Conservation (phyloP, 1,284 basidiomycete genomes). For the Coniferiporia sulphurascens region DNA sequence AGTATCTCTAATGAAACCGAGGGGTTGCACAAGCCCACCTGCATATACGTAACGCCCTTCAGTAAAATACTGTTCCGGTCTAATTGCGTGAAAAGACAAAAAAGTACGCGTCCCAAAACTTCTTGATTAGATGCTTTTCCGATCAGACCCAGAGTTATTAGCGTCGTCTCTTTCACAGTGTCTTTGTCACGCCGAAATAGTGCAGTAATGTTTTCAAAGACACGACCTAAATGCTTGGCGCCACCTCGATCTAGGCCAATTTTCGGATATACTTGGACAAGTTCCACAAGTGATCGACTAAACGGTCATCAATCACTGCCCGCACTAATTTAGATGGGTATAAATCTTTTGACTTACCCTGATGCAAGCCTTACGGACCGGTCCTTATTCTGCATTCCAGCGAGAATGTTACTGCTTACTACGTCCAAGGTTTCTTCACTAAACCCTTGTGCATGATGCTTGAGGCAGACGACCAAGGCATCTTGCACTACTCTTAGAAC, state of each 20-base stretch:
- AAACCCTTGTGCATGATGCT: slow-evolving; percentile 39
- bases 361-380: slow-evolving; percentile 59
- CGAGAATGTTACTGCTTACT: slow-evolving; percentile 36
- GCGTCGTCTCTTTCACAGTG: slow-evolving; percentile 51
- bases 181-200: slow-evolving; percentile 41
- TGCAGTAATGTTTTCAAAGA: slow-evolving; percentile 46
- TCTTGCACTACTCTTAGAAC: slow-evolving; percentile 44
- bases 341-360: slow-evolving; percentile 45
- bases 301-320: slow-evolving; percentile 5
- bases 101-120: slow-evolving; percentile 56
- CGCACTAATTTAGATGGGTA: neutral
- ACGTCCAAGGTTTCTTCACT: slow-evolving; percentile 34
- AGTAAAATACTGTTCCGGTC: slow-evolving; percentile 63
- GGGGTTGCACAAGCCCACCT: slow-evolving; percentile 40
- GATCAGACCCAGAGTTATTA: slow-evolving; percentile 55
- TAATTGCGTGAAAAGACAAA: slow-evolving; percentile 64
- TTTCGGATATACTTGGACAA: slow-evolving; percentile 39
- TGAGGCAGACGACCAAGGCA: slow-evolving; percentile 41
- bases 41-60: slow-evolving; percentile 63
- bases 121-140: slow-evolving; percentile 54
- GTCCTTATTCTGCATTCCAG: slow-evolving; percentile 48
- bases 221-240: slow-evolving; percentile 33
- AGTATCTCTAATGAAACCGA: neutral
- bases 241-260: slow-evolving; percentile 25
- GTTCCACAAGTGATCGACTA: slow-evolving; percentile 42